Evolutionary conservation across 352 stramenopile genomes (phyloP), one percentile per base, ranked within the genome.

Genomic region (Thalassiosira hispida): DNA sequence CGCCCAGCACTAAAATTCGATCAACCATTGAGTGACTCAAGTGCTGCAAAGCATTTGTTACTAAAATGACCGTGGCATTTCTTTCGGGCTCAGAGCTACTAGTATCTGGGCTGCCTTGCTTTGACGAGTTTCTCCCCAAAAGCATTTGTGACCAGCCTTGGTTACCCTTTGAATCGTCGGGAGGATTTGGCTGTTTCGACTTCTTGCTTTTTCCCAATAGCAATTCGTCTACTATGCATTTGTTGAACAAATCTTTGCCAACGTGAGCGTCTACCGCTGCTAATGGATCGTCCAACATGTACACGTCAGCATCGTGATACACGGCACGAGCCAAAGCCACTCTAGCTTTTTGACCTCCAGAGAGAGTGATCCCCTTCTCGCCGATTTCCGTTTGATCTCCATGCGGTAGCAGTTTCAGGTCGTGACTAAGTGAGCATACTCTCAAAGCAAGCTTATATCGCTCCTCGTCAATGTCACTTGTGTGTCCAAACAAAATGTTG

Each of bases 311-410:
- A 52, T 97, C 79, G 8, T 91, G 87, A 90, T 99, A 99, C 29
- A 98, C 92, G 0, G 95, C 96, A 16, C 97, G 91, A 35, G 97
- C 97, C 1, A 99, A 86, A 11, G 93, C 92, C 11, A 98, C 93
- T 61, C 96, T 92, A 35, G 91, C 88, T 63, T 97, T 97, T 85
- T 99, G 97, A 4, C 97, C 97, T 16, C 97, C 97, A 9, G 52
- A 98, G 1, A 99, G 84, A 79, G 98, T 99, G 49, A 99, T 96
- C 1, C 97, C 97, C 72, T 98, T 98, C 86, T 99, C 96, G 7
- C 97, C 97, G 52, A 99, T 99, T 84, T 99, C 96, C 0, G 96
- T 99, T 71, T 83, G 65, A 81, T 99, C 97, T n/a, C 97, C 96
- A 33, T 64, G 91, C 3, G 96, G 93, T 27, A 98, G 80, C 44